These are phyloP conservation scores for Rhodamnia argentea DNA, from an alignment of 345 rosid genomes.

Conservation along the genomic window DNA sequence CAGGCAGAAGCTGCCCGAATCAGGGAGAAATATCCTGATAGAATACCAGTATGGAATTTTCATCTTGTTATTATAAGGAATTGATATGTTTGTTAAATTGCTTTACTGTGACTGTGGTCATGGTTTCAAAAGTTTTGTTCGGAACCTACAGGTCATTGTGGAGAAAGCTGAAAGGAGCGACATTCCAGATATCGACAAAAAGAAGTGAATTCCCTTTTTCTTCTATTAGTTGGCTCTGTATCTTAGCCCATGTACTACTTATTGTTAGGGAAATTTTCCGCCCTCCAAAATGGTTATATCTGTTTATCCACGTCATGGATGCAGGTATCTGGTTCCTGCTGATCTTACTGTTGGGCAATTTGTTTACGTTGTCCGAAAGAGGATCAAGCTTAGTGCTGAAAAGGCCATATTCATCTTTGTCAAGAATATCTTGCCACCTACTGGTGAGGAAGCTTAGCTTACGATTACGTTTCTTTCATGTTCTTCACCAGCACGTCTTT, in stretches of 20 bases:
- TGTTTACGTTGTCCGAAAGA: slow-evolving; percentile 57
- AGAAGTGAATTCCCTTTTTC: slow-evolving; percentile 20
- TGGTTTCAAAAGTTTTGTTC: not conserved
- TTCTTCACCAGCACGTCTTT: not conserved
- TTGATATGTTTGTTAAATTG: not conserved
- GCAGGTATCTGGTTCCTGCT: slow-evolving; percentile 58
- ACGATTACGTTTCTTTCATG: not conserved
- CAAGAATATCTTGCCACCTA: slow-evolving; percentile 52
- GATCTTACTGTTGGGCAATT: slow-evolving; percentile 64
- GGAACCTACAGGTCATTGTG: slow-evolving; percentile 25
- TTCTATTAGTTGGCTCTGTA: not conserved
- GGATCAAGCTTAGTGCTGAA: slow-evolving; percentile 65
- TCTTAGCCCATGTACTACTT: not conserved
- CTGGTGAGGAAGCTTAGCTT: slow-evolving; percentile 23
- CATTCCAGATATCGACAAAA: slow-evolving; percentile 38
- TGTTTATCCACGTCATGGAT: not conserved
- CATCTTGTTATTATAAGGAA: not conserved
- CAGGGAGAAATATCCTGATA: slow-evolving; percentile 68
- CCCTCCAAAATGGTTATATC: not conserved
- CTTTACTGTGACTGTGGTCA: not conserved
- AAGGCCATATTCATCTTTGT: slow-evolving; percentile 61
- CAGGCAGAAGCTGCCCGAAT: slow-evolving; percentile 59
- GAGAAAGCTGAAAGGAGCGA: slow-evolving; percentile 43
- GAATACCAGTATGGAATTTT: slow-evolving; percentile 43
- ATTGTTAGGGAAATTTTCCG: not conserved